Evolutionary conservation across 2,329 filamentous ascomycete genomes (phyloP).

Genomic region (Aspergillus aculeatus): DNA sequence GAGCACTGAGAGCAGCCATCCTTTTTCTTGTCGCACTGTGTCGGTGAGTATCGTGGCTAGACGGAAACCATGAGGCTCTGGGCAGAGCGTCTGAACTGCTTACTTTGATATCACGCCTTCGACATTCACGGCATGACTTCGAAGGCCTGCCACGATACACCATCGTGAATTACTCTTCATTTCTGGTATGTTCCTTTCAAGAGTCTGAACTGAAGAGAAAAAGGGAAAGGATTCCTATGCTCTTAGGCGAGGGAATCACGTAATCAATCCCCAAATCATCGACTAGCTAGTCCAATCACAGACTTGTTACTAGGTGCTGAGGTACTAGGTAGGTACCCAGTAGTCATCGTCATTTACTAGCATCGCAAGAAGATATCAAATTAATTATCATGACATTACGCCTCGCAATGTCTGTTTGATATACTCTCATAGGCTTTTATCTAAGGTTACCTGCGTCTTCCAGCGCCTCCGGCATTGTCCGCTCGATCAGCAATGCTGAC

Average conservation of each 20-base stretch:
- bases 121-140: constrained; percentile 8
- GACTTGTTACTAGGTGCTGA: too few relatives aligned
- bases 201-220: too few relatives aligned
- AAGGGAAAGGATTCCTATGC: too few relatives aligned
- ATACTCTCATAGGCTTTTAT: background rate
- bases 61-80: background rate
- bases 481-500: constrained; percentile 78
- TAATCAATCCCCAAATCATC: too few relatives aligned
- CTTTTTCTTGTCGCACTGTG: constrained; percentile 5
- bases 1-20: constrained; percentile 7
- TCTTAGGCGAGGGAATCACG: too few relatives aligned
- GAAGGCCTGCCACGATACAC: constrained; percentile 9
- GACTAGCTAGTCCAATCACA: too few relatives aligned
- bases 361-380: too few relatives aligned
- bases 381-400: too few relatives aligned
- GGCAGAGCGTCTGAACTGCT: background rate
- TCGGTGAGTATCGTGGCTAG: background rate
- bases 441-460: constrained; percentile 43
- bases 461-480: constrained; percentile 49
- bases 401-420: too few relatives aligned
- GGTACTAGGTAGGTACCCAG: too few relatives aligned
- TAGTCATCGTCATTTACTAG: too few relatives aligned
- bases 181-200: too few relatives aligned
- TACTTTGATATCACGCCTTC: constrained; percentile 9
- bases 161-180: background rate